Base-by-base conservation (phyloP, 2,329 filamentous ascomycete genomes). In the Bipolaris cookei region DNA sequence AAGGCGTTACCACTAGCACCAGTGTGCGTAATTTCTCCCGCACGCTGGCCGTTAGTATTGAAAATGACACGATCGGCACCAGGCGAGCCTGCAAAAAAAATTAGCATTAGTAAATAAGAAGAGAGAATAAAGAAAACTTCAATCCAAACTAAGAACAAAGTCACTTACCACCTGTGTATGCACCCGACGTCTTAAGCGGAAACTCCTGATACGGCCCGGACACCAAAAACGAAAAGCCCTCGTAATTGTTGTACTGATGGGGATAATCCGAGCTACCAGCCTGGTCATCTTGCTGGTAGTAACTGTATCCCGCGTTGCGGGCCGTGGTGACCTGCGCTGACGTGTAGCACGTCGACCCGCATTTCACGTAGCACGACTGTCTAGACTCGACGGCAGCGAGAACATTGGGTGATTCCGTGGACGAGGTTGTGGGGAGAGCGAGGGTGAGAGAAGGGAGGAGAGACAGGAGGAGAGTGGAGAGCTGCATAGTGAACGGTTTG, bases 1-100 rank as follows among this genome's bases (percentile, higher is more conserved):
- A 91, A 91, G 75, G 83, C 80, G 72, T 90, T 87, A 6, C 86
- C 86, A 48, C 82, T 85, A 16, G 88, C 88, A 25, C 88, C 88
- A 20, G 86, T 89, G 69, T 91, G 89, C 0, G 89, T 91, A 61
- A 91, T 89, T 25, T 83, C 78, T 35, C 87, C 88, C 13, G 86
- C 88, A 42, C 84, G 81, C 55, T 82, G 57, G 65, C 87, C 84
- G 14, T 75, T 59, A 0, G 69, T 79, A 69, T 86, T 88, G 77
- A 90, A 86, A 30, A 89, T 76, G 51, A 90, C 85, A 47, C 88
- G 85, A 70, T 90, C 88, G 16, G 88, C 77, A 35, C 88, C 88
- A 1, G 88, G 88, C 1, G 82, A 83, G 21, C 86, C 85, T 83
- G 45, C 7, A 37, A 5, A 37, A 38, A 37, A 39, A 6, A 39